phyloP scores from a whole-genome alignment of 2,329 filamentous ascomycete species.

The Beauveria caledonica region DNA sequence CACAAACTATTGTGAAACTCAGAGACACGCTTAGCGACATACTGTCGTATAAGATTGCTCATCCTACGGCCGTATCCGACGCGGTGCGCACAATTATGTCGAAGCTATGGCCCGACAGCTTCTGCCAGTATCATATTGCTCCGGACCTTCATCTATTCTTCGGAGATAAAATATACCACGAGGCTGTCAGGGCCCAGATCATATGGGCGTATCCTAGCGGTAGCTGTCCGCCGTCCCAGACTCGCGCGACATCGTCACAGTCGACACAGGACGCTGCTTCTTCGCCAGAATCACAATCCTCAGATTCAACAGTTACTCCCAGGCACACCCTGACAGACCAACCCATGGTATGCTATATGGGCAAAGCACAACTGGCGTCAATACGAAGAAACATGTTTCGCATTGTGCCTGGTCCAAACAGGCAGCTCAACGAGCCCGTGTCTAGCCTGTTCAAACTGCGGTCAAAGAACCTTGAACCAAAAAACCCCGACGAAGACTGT shows the following conservation, averaged over 20 bases:
- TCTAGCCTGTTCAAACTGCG: slow-evolving; percentile 38
- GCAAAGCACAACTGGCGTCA: slow-evolving; percentile 36
- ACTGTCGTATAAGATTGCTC: slow-evolving; percentile 26
- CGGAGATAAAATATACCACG: slow-evolving; percentile 35
- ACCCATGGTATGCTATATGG: slow-evolving; percentile 39
- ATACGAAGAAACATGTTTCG: slow-evolving; percentile 41
- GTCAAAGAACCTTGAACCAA: slow-evolving; percentile 38
- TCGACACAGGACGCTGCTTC: slow-evolving; percentile 28
- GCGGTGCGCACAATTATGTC: slow-evolving; percentile 37
- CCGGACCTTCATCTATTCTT: slow-evolving; percentile 43
- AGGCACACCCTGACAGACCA: slow-evolving; percentile 17
- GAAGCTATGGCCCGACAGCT: slow-evolving; percentile 34
- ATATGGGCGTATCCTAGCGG: slow-evolving; percentile 36
- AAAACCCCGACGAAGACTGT: slow-evolving; percentile 41
- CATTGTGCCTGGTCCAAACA: slow-evolving; percentile 31
- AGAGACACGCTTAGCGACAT: slow-evolving; percentile 36
- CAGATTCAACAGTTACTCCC: slow-evolving; percentile 9
- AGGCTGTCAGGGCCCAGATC: slow-evolving; percentile 39
- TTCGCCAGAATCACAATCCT: slow-evolving; percentile 17
- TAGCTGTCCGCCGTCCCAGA: slow-evolving; percentile 18
- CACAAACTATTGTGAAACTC: slow-evolving; percentile 33
- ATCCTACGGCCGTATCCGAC: slow-evolving; percentile 28
- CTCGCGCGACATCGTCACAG: slow-evolving; percentile 27
- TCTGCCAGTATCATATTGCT: slow-evolving; percentile 21
- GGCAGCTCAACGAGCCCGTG: slow-evolving; percentile 39